Conservation (phyloP, 208 protist species). For the Wallacemonas sp. region DNA sequence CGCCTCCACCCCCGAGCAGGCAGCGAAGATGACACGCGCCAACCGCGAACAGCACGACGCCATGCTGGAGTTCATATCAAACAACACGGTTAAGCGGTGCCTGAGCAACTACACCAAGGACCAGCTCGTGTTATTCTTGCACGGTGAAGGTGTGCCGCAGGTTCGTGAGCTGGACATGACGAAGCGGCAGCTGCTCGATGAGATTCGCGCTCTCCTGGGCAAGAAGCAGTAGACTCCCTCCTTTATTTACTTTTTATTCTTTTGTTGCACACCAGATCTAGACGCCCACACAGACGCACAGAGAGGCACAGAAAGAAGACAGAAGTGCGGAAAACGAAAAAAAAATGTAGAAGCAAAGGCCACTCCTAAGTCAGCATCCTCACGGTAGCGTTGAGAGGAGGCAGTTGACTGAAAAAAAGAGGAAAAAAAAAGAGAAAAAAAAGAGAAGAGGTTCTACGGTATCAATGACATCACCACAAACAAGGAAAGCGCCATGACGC, state of each 20-base stretch:
- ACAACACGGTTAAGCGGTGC: constrained; percentile 44
- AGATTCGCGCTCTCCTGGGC: constrained; percentile 35
- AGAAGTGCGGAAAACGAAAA: neutral
- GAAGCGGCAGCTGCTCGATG: constrained; percentile 59
- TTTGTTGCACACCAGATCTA: too few species aligned
- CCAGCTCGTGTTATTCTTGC: constrained; percentile 37
- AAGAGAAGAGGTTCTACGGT: neutral
- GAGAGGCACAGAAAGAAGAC: neutral
- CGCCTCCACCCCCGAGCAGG: constrained; percentile 5
- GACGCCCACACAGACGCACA: neutral
- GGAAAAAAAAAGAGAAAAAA: constrained; percentile 15
- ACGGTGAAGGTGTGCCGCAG: constrained; percentile 27
- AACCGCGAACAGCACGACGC: constrained; percentile 29
- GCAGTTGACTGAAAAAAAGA: too few species aligned
- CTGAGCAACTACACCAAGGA: constrained; percentile 26
- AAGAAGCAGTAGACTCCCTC: constrained; percentile 5
- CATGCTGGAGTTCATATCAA: constrained; percentile 41
- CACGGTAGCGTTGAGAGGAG: too few species aligned
- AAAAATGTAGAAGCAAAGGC: neutral
- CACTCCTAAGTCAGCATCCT: too few species aligned
- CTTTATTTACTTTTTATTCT: neutral
- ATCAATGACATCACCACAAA: neutral
- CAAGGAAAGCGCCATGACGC: too few species aligned
- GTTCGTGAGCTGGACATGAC: constrained; percentile 13
- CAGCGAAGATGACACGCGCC: constrained; percentile 1